These are phyloP conservation scores for Cardamine resedifolia DNA, from an alignment of 345 rosid species.

Conservation along the genomic window DNA sequence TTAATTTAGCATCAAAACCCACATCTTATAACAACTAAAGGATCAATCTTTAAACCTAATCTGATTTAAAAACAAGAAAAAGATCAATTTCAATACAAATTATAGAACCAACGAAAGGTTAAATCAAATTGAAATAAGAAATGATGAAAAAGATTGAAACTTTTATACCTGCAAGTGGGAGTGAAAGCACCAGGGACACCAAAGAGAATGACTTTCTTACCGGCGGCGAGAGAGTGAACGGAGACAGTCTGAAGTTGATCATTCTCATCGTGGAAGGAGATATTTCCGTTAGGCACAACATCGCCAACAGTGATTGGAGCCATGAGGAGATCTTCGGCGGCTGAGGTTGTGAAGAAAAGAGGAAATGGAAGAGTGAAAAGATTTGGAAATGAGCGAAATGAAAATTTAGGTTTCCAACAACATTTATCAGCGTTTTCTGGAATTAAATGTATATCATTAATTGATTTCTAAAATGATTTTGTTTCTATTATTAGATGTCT, in stretches of 20 bases:
- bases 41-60: neutral
- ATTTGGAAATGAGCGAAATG: neutral
- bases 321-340: constrained; percentile 41
- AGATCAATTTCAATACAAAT: neutral
- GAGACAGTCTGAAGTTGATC: constrained; percentile 79
- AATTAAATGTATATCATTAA: neutral
- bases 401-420: neutral
- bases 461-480: too few relatives aligned
- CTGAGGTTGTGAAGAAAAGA: neutral
- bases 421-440: neutral
- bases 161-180: constrained; percentile 92
- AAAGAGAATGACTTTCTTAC: constrained; percentile 77
- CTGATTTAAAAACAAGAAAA: neutral
- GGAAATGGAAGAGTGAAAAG: neutral
- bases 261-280: constrained; percentile 82
- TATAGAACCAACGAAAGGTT: neutral
- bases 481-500: too few relatives aligned
- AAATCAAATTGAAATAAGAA: neutral
- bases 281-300: constrained; percentile 70
- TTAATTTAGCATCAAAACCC: neutral
- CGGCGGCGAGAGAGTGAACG: constrained; percentile 78
- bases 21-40: neutral
- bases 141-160: neutral
- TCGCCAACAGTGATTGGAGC: constrained; percentile 87
- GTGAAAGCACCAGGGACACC: constrained; percentile 99